Base-by-base conservation (phyloP, 306 rosid genomes). In the Pueraria montana region DNA sequence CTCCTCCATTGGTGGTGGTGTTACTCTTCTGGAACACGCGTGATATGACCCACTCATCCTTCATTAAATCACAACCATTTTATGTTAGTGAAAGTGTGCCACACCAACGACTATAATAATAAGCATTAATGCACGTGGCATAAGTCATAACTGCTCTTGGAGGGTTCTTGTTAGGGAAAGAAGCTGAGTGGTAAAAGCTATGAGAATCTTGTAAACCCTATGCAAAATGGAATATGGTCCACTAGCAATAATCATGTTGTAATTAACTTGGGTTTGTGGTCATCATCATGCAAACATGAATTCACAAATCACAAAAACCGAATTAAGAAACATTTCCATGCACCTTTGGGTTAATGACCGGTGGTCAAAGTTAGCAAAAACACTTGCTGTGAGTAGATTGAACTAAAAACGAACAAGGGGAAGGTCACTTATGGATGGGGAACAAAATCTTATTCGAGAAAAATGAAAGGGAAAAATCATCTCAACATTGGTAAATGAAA, bases 41-140 rank as follows among this genome's bases (percentile, higher is more conserved):
- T 27, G 98, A 96, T 18, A 96, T 96, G 10, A 96, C 99, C 99
- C 99, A 96, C 84, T 96, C 99, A 9, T 94, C 98, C 99, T 96
- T 23, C 52, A 66, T 17, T 0, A 55, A 18, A 59, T 16, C 18
- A 81, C 14, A 62, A 21, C 6, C 11, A 69, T 69, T 38, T 42
- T 13, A 0, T 18, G 36, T 69, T 11, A 69, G 36, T 43, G 6
- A 66, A 34, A 17, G 9, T 63, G 26, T 4, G n/a, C 48, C 4
- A 30, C 21, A 63, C 21, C 26, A 66, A 34, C 55, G 2, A 11
- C 0, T 20, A 4, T 4, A 68, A 68, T 21, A 68, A 11, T 62
- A 17, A 18, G 4, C 49, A 38, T 32, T 32, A 64, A 53, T 79
- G 34, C 11, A 16, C 17, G 13, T 7, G 0, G 20, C 46, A 4